Conservation (phyloP, 2,329 filamentous ascomycete species). For the Chaetomium strumarium region DNA sequence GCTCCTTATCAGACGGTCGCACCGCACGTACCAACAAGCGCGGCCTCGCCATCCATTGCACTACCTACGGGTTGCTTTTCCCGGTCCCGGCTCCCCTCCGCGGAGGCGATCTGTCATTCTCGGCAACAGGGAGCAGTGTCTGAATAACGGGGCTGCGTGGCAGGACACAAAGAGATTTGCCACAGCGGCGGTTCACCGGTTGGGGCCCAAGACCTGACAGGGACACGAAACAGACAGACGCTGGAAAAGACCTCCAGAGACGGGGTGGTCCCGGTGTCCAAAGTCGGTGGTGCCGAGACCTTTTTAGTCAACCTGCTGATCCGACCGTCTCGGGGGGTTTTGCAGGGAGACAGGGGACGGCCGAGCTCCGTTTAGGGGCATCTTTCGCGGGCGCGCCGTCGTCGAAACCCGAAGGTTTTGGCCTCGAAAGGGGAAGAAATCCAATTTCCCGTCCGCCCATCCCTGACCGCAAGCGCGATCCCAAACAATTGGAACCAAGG, state of each 20-base stretch:
- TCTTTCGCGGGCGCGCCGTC: too few relatives aligned
- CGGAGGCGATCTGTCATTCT: neutral
- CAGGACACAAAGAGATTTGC: neutral
- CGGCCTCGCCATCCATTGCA: neutral
- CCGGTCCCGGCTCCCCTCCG: neutral
- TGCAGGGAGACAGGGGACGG: neutral
- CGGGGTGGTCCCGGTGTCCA: neutral
- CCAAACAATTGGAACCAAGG: too few relatives aligned
- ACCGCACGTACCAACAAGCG: neutral
- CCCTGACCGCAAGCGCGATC: too few relatives aligned
- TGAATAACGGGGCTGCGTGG: neutral
- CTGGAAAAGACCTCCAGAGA: constrained; percentile 17
- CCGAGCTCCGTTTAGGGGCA: neutral
- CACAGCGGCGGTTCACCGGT: constrained; percentile 1
- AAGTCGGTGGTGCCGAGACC: constrained; percentile 2
- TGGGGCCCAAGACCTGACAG: constrained; percentile 1
- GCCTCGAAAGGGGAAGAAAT: too few relatives aligned
- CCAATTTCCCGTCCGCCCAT: too few relatives aligned
- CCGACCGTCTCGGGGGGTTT: constrained; percentile 12
- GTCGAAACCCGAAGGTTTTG: too few relatives aligned
- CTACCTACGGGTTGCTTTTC: neutral
- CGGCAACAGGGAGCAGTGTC: neutral
- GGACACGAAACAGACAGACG: constrained; percentile 17
- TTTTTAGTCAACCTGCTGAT: constrained; percentile 3
- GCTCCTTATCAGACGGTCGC: neutral